phyloP scores from a whole-genome alignment of 495 filamentous ascomycete genomes.

The Hyaloscypha finlandica region DNA sequence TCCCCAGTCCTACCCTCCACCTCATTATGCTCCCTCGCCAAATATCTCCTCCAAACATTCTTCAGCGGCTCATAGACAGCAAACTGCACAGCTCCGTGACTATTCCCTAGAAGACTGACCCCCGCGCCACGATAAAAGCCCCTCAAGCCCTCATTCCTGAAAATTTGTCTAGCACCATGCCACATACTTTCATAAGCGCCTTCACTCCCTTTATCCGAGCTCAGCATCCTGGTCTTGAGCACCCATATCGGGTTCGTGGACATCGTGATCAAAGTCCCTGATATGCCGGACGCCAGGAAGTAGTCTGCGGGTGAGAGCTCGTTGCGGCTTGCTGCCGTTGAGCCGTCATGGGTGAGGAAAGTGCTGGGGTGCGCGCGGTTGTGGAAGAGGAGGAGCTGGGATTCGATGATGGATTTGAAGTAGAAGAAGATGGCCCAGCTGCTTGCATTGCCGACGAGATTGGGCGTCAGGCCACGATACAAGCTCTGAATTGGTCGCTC shows the following conservation, averaged over 20 bases:
- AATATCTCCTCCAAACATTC: constrained; percentile 44
- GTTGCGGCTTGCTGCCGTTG: neutral
- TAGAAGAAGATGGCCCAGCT: constrained; percentile 94
- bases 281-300: constrained; percentile 75
- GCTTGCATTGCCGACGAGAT: constrained; percentile 85
- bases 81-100: constrained; percentile 94
- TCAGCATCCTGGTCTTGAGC: constrained; percentile 96
- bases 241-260: constrained; percentile 98
- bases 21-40: constrained; percentile 20
- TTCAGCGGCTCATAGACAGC: constrained; percentile 92
- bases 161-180: constrained; percentile 65
- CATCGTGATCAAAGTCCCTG: constrained; percentile 73
- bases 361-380: neutral
- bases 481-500: constrained; percentile 59
- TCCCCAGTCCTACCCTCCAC: constrained; percentile 11
- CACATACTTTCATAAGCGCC: constrained; percentile 82
- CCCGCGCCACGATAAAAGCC: constrained; percentile 94
- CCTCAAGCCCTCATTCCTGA: constrained; percentile 64
- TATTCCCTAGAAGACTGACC: constrained; percentile 85
- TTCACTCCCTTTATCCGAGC: constrained; percentile 67
- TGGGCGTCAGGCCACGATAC: constrained; percentile 88
- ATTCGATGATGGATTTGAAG: constrained; percentile 53
- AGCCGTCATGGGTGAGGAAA: neutral
- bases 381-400: constrained; percentile 27
- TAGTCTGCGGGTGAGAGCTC: constrained; percentile 67